Base-by-base conservation (phyloP, 1,284 basidiomycete genomes). In the Leucoagaricus sp. region DNA sequence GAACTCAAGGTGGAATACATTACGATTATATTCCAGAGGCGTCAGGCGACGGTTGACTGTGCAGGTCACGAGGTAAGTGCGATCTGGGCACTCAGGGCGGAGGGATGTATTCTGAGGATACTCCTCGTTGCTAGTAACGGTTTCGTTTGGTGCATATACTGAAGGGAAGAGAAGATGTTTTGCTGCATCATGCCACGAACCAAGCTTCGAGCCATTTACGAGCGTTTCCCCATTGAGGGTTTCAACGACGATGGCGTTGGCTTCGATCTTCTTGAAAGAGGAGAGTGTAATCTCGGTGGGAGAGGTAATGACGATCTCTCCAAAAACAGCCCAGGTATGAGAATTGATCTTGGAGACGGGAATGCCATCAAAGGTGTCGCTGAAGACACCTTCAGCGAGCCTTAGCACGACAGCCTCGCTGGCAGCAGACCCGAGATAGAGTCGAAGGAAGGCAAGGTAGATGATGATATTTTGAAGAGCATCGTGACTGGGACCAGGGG, bases 1-100 rank as follows among this genome's bases (percentile, higher is more conserved):
- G 71, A 99, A 94, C 79, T 98, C 96, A 70, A 99, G 85, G 76
- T 99, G 96, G 83, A 99, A 99, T 57, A 99, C 94, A 73, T 99
- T 98, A 63, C 97, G 92, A 75, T 98, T 93, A 75, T 99, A 99
- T 63, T 96, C 93, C 64, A 84, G 73, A 34, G 97, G 97, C 0
- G 96, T 99, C 53, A 99, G 85, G 31, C 96, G 92, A 52, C 89
- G 87, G 78, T 98, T 98, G 73, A 98, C 96, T 6, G 89, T 86
- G 69, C 96, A 96, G 17, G 90, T 95, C 60, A 98, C 88, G 60
- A 98, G 86, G 84, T 85, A 98, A 31, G 94, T 98, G 69, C 91
- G 87, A 62, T 98, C 97, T 13, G 89, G 77, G 36, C 92, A 70
- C 67, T 97, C 94, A 23, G 96, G 97, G 38, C 91, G 90, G 48